Evolutionary conservation across 129 eudicot species (phyloP).

Genomic region (Gnaphalium uliginosum): DNA sequence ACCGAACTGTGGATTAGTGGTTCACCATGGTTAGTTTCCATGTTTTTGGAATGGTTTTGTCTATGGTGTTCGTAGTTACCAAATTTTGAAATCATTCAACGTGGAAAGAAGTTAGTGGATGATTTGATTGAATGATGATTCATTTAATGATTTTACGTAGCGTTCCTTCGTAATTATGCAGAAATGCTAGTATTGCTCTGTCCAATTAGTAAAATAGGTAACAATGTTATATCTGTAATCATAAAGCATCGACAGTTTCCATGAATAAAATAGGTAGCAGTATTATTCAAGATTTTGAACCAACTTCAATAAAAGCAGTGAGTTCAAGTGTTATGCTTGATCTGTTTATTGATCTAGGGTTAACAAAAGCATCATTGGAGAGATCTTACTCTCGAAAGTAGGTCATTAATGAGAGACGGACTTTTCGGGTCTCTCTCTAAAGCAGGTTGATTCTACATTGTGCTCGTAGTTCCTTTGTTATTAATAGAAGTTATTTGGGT

Average conservation of each 20-base stretch:
- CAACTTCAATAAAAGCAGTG: background rate
- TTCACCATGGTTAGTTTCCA: background rate
- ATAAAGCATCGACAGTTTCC: background rate
- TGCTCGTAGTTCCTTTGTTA: background rate
- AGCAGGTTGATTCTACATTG: background rate
- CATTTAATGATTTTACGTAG: background rate
- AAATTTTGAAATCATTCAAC: background rate
- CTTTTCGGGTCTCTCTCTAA: background rate
- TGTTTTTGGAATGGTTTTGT: background rate
- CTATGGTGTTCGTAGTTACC: background rate
- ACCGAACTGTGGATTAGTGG: background rate
- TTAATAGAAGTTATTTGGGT: background rate
- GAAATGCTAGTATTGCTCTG: background rate
- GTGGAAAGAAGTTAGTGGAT: background rate
- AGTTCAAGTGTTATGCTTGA: background rate
- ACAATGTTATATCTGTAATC: background rate
- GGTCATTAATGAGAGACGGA: background rate
- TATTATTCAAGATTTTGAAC: background rate
- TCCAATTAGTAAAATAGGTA: background rate
- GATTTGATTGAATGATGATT: background rate
- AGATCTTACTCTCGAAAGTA: background rate
- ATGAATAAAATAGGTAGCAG: background rate
- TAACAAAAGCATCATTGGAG: background rate
- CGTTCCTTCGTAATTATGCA: background rate
- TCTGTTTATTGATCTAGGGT: background rate